phyloP scores from a whole-genome alignment of 345 rosid species.

The Hibiscus tridactylites region DNA sequence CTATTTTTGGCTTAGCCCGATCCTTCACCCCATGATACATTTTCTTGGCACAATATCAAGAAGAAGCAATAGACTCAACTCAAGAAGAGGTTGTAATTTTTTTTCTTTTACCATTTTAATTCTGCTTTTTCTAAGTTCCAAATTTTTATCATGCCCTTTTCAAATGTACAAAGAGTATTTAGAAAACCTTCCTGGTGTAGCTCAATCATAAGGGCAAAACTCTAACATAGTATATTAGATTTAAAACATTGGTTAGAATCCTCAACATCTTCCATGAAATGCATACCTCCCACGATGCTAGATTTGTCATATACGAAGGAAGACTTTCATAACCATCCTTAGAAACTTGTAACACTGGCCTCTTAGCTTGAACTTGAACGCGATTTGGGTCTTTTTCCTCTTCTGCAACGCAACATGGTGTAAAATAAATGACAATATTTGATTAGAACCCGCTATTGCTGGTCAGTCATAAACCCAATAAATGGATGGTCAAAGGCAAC shows the following conservation, averaged over 20 bases:
- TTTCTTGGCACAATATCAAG: not conserved
- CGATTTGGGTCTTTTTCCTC: slow-evolving; percentile 15
- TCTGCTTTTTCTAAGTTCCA: not conserved
- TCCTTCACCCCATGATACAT: not conserved
- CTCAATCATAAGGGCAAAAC: not conserved
- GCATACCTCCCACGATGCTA: slow-evolving; percentile 84
- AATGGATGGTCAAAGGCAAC: not conserved
- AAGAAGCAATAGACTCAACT: not conserved
- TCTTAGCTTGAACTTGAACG: slow-evolving; percentile 18
- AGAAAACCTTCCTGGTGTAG: not conserved
- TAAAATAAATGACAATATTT: not conserved
- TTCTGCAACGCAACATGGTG: slow-evolving; percentile 19
- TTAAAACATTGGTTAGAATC: not conserved
- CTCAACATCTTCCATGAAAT: not conserved
- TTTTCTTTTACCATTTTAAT: not conserved
- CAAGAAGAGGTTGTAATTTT: not conserved
- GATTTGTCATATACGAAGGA: slow-evolving; percentile 62
- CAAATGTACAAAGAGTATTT: not conserved
- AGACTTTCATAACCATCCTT: slow-evolving; percentile 56
- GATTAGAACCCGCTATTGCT: not conserved
- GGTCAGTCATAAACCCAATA: not conserved
- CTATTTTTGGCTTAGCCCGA: not conserved
- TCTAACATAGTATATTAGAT: not conserved
- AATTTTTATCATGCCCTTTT: not conserved
- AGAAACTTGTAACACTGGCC: slow-evolving; percentile 27